phyloP scores from a whole-genome alignment of 202 grass and related monocot genomes.

The Digitaria exilis region DNA sequence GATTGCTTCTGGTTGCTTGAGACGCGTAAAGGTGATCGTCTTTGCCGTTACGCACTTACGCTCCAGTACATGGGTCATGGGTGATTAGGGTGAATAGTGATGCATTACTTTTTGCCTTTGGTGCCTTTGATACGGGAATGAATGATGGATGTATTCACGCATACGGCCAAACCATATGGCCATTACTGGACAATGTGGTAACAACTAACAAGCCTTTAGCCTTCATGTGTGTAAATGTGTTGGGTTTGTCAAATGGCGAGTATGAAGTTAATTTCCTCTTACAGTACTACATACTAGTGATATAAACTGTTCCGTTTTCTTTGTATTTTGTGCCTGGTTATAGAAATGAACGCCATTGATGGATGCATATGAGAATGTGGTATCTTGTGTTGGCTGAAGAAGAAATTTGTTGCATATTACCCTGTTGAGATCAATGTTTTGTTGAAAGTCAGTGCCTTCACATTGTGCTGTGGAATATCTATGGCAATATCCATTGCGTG shows the following conservation, averaged over 20 bases:
- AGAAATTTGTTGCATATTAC: not conserved
- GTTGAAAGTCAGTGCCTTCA: not conserved
- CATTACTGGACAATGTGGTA: not conserved
- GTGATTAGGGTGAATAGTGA: not conserved
- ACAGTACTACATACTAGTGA: not conserved
- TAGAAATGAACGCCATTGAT: not conserved
- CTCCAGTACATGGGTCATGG: not conserved
- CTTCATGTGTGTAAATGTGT: not conserved
- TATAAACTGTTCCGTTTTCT: not conserved
- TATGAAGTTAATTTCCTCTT: not conserved
- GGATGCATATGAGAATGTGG: not conserved
- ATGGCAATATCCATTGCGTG: not conserved
- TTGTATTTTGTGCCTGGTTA: not conserved
- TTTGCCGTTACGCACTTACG: not conserved
- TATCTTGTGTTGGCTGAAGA: not conserved
- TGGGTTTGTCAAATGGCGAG: conserved; percentile 1
- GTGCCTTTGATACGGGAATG: not conserved
- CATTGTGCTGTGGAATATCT: not conserved
- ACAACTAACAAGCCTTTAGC: too few species aligned
- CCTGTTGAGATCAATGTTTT: not conserved
- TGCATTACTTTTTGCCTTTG: not conserved
- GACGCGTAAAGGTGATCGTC: not conserved
- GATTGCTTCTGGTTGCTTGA: not conserved
- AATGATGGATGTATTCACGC: not conserved
- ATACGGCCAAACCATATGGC: not conserved